These are phyloP conservation scores for Dalbergia cochinchinensis DNA, from an alignment of 306 rosid genomes.

Conservation along the genomic window DNA sequence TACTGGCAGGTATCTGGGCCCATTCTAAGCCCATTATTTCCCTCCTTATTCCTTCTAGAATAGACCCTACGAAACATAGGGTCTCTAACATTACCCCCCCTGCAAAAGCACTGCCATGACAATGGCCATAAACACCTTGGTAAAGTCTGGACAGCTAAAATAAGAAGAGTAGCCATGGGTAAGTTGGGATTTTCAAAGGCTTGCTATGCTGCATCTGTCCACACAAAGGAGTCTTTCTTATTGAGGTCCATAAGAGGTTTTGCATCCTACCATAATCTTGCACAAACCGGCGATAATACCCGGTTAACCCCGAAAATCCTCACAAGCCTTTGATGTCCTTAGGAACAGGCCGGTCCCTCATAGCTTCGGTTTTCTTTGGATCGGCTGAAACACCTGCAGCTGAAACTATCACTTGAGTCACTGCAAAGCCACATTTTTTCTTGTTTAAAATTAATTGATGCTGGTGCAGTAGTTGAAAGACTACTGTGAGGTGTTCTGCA, in stretches of 20 bases:
- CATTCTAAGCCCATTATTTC: too few species aligned
- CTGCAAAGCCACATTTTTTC: not conserved
- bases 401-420: too few species aligned
- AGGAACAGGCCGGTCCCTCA: not conserved
- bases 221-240: not conserved
- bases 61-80: too few species aligned
- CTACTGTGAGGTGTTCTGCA: accelerated
- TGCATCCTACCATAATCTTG: not conserved
- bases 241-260: not conserved
- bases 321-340: not conserved
- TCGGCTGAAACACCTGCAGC: not conserved
- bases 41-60: too few species aligned
- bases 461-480: too few species aligned
- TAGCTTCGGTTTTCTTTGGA: not conserved
- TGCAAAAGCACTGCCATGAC: too few species aligned
- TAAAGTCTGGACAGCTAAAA: not conserved
- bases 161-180: not conserved
- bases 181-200: not conserved
- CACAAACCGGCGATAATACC: not conserved
- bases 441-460: too few species aligned
- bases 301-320: not conserved
- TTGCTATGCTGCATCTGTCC: not conserved
- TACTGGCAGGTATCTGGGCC: too few species aligned
- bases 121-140: too few species aligned
- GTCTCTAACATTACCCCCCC: too few species aligned